A percentile compares a stretch with the other conserved stretches of the same genome.
phyloP scores from a whole-genome alignment of 2,329 filamentous ascomycete species.

The Talaromyces piceae region DNA sequence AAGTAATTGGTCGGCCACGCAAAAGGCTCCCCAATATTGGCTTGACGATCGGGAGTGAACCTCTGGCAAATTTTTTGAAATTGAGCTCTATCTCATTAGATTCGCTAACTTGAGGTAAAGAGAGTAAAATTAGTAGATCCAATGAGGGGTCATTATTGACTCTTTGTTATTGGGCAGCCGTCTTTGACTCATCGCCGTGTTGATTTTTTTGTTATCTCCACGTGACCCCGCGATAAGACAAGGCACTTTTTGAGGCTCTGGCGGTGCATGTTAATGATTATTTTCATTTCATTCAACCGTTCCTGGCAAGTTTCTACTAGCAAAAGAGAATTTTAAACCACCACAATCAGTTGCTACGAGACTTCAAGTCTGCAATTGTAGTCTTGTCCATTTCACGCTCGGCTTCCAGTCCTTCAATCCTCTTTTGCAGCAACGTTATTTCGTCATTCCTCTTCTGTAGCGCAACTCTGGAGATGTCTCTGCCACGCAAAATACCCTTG shows the following conservation, averaged over 20 bases:
- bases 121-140: too few species aligned
- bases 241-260: not conserved
- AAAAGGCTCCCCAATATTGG: not conserved
- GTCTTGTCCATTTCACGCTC: slow-evolving; percentile 48
- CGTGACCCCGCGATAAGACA: slow-evolving; percentile 1
- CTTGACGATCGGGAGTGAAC: not conserved
- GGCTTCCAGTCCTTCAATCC: slow-evolving; percentile 52
- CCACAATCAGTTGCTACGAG: not conserved
- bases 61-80: not conserved
- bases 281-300: not conserved
- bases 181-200: not conserved
- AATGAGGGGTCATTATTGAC: not conserved
- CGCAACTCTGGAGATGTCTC: slow-evolving; percentile 58
- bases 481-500: slow-evolving; percentile 55
- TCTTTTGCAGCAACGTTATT: slow-evolving; percentile 58
- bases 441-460: slow-evolving; percentile 59
- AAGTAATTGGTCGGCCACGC: not conserved
- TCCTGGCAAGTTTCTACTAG: not conserved
- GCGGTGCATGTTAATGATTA: not conserved
- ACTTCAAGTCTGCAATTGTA: slow-evolving; percentile 34
- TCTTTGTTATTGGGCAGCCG: slow-evolving; percentile 4
- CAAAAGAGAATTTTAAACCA: not conserved
- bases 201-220: slow-evolving; percentile 2
- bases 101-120: not conserved
- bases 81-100: not conserved